Base-by-base conservation (phyloP, 306 rosid genomes). In the Begonia peltatifolia region DNA sequence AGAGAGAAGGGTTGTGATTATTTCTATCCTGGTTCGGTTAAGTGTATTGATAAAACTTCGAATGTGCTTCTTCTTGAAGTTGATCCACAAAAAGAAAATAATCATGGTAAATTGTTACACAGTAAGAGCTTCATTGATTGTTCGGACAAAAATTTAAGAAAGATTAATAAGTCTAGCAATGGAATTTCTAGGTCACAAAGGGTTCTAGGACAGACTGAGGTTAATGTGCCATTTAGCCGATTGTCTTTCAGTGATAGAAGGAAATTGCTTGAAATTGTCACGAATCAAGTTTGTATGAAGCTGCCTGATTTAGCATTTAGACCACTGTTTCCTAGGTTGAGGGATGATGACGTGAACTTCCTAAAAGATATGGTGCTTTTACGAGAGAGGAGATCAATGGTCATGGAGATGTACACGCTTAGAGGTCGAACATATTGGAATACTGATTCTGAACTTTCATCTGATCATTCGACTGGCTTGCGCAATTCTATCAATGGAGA, bases 1-100 rank as follows among this genome's bases (percentile, higher is more conserved):
- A 82, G 76, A 63, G 95, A 89, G 57, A 69, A 78, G 54, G 94
- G 82, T 14, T 12, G 13, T 9, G 71, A 80, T 67, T 89, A 66
- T 66, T 46, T 82, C 15, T 85, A 85, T 76, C 97, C 95, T 2
- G 97, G 97, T 30, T 67, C 64, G 4, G 71, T 83, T 47, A 83
- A 78, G 64, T 55, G 67, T 42, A 58, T 76, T 9, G 82, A 76
- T 41, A 76, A 63, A 63, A 43, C 71, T 55, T 89, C 94, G 53
- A 89, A 89, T 69, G 78, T 78, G 64, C 71, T 89, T 15, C 78
- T 89, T 77, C 97, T 89, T 16, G 95, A 82, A 82, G 87, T 89
- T 68, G 97, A 85, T 47, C 75, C 94, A 7, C 49, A 60, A 35
- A 59, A 38, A 2, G 60, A 52, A 3, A 65, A 68, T 56, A 50